Evolutionary conservation across 2,329 filamentous ascomycete genomes (phyloP).

Genomic region (Apiospora pterosperma): DNA sequence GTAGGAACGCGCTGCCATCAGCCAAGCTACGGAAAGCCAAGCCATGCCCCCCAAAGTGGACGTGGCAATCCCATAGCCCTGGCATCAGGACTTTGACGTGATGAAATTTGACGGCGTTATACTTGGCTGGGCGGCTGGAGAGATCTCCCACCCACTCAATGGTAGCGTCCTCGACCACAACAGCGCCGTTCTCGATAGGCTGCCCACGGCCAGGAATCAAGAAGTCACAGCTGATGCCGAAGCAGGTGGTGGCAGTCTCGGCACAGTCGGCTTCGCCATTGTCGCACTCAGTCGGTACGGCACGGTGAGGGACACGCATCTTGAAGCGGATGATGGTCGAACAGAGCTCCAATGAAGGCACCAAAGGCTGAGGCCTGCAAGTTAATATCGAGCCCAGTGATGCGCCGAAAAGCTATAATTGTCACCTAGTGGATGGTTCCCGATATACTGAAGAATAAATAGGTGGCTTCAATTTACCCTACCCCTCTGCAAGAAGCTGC

Average conservation of each 20-base stretch:
- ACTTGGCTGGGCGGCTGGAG: conserved; percentile 27
- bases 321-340: background rate
- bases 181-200: conserved; percentile 34
- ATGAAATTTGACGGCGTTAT: conserved; percentile 21
- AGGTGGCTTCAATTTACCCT: background rate
- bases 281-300: background rate
- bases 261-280: background rate
- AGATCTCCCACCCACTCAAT: conserved; percentile 38
- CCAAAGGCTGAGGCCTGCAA: background rate
- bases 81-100: conserved; percentile 44
- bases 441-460: background rate
- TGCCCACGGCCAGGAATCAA: conserved; percentile 46
- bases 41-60: conserved; percentile 40
- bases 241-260: background rate
- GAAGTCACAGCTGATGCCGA: conserved; percentile 27
- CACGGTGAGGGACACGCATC: background rate
- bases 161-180: conserved; percentile 34
- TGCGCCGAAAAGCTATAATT: background rate
- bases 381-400: background rate
- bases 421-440: background rate
- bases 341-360: background rate
- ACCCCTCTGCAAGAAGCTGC: background rate
- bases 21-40: conserved; percentile 7
- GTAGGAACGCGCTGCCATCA: conserved; percentile 17
- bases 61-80: conserved; percentile 51